Evolutionary conservation across 768 basidiomycete genomes (phyloP).

Genomic region (Kwoniella europaea): DNA sequence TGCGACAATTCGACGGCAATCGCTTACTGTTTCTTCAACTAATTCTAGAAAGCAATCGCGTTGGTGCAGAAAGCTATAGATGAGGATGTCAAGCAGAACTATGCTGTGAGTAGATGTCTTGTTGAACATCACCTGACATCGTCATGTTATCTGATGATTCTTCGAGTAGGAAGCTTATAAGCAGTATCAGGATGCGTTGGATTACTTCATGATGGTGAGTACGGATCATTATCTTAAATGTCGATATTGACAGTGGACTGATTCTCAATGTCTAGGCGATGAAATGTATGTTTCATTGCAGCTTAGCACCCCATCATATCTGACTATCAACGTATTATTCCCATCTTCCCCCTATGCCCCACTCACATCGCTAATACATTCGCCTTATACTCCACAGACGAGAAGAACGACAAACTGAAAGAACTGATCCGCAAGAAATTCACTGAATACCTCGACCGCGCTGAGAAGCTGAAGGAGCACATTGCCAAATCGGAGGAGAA

Average conservation of each 20-base stretch:
- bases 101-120: constrained; percentile 60
- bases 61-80: constrained; percentile 92
- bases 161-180: constrained; percentile 76
- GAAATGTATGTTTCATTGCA: constrained; percentile 45
- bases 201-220: constrained; percentile 94
- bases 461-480: constrained; percentile 89
- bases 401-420: constrained; percentile 94
- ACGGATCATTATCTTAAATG: neutral
- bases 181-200: constrained; percentile 89
- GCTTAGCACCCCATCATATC: neutral
- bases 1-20: neutral
- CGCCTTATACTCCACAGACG: constrained; percentile 64
- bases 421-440: constrained; percentile 83
- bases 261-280: constrained; percentile 35
- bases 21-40: neutral
- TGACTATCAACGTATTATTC: neutral
- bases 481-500: constrained; percentile 72
- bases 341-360: neutral
- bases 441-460: constrained; percentile 85
- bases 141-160: neutral
- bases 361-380: constrained; percentile 2
- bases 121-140: too few species aligned
- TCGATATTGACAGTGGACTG: neutral
- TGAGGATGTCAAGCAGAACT: constrained; percentile 89
- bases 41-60: constrained; percentile 74